phyloP scores from a whole-genome alignment of 2,329 filamentous ascomycete species.

The Exophiala sideris region DNA sequence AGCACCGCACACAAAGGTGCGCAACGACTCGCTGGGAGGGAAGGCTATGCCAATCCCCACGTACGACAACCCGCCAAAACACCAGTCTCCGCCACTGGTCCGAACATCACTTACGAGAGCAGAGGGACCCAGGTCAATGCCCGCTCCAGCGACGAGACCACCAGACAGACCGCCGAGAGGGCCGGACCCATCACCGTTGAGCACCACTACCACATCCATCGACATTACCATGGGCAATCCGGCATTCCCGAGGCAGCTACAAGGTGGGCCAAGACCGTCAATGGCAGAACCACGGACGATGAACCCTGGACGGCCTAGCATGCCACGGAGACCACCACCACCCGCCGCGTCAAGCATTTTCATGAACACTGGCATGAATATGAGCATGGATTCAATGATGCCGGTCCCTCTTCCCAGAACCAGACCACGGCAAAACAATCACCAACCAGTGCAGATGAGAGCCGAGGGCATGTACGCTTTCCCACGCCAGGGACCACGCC shows the following conservation, averaged over 20 bases:
- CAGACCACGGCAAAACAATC: constrained; percentile 15
- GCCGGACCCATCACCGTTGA: constrained; percentile 13
- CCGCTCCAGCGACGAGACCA: not conserved
- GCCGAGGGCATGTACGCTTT: constrained; percentile 17
- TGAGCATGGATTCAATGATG: constrained; percentile 13
- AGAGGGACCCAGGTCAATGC: constrained; percentile 23
- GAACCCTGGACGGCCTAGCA: constrained; percentile 14
- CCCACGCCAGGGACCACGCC: constrained; percentile 12
- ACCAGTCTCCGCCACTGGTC: constrained; percentile 29
- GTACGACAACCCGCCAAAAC: constrained; percentile 27
- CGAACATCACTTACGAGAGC: constrained; percentile 25
- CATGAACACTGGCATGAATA: constrained; percentile 22
- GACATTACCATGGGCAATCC: constrained; percentile 33
- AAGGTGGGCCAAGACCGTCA: constrained; percentile 2
- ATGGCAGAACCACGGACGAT: constrained; percentile 6
- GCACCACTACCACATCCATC: constrained; percentile 43
- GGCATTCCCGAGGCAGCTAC: constrained; percentile 2
- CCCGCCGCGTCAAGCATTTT: constrained; percentile 9
- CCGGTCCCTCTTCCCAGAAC: constrained; percentile 14
- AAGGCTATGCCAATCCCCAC: constrained; percentile 19
- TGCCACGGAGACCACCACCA: constrained; percentile 6
- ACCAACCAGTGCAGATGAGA: constrained; percentile 15
- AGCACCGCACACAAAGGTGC: not conserved
- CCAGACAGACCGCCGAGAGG: constrained; percentile 8
- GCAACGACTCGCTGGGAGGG: constrained; percentile 5